phyloP scores from a whole-genome alignment of 805 yeast species.

The Candida odintsovae region DNA sequence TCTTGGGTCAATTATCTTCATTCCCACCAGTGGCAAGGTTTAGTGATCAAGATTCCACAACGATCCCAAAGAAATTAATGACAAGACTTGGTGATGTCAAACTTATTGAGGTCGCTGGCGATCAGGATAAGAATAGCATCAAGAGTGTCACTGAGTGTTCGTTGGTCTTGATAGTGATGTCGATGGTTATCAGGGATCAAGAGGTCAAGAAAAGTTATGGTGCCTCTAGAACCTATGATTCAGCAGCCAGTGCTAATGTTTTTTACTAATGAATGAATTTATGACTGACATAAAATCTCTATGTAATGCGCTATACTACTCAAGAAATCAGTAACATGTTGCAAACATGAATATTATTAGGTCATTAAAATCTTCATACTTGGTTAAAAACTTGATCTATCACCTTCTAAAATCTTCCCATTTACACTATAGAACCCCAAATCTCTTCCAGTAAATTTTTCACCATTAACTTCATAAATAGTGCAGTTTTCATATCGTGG shows the following conservation, averaged over 20 bases:
- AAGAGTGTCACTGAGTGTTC: slow-evolving; percentile 14
- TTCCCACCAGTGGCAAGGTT: slow-evolving; percentile 21
- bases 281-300: too few relatives aligned
- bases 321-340: background rate
- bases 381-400: background rate
- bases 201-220: slow-evolving; percentile 19
- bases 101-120: slow-evolving; percentile 15
- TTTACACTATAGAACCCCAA: background rate
- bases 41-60: slow-evolving; percentile 12
- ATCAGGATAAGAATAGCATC: slow-evolving; percentile 7
- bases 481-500: slow-evolving; percentile 21
- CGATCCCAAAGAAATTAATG: slow-evolving; percentile 11
- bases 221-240: slow-evolving; percentile 16
- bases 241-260: slow-evolving; percentile 6
- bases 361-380: background rate
- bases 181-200: slow-evolving; percentile 22
- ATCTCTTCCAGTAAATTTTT: background rate
- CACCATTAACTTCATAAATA: slow-evolving; percentile 4
- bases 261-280: background rate
- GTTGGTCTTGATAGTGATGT: slow-evolving; percentile 19
- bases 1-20: slow-evolving; percentile 6
- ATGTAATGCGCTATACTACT: too few relatives aligned
- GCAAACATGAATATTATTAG: background rate
- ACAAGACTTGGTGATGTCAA: slow-evolving; percentile 20
- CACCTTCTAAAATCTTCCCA: background rate